Percentiles rank a stretch among this genome's conserved stretches.
Evolutionary conservation across 2,329 filamentous ascomycete species (phyloP).

Genomic region (Monilinia polystroma): DNA sequence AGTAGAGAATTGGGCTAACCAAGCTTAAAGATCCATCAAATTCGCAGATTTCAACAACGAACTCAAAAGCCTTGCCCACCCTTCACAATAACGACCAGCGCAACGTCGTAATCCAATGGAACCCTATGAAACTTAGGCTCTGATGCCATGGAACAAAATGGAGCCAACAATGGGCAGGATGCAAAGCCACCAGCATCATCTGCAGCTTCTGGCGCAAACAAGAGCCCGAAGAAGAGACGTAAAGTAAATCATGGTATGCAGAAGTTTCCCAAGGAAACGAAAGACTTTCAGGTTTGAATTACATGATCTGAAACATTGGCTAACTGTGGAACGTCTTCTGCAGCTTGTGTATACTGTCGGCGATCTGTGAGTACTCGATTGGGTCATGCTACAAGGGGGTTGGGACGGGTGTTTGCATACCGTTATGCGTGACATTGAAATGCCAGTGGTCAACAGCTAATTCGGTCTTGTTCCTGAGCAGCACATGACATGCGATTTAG

Average conservation of each 20-base stretch:
- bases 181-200: constrained; percentile 39
- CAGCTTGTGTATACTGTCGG: constrained; percentile 86
- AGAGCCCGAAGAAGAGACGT: constrained; percentile 78
- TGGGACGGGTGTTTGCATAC: constrained; percentile 34
- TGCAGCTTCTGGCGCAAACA: constrained; percentile 39
- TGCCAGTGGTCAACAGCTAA: constrained; percentile 40
- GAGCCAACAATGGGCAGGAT: constrained; percentile 39
- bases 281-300: constrained; percentile 29
- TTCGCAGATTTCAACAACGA: constrained; percentile 6
- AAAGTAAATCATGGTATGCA: constrained; percentile 84
- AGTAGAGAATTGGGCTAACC: constrained; percentile 26
- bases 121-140: constrained; percentile 38
- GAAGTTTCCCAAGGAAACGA: constrained; percentile 26
- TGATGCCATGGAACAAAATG: constrained; percentile 43
- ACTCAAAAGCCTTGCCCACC: constrained; percentile 20
- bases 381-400: constrained; percentile 33
- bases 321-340: constrained; percentile 44
- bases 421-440: constrained; percentile 39
- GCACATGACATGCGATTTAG: constrained; percentile 93
- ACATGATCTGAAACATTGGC: constrained; percentile 36
- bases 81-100: constrained; percentile 29
- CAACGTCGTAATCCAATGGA: constrained; percentile 40
- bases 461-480: constrained; percentile 45
- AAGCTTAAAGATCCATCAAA: constrained; percentile 19
- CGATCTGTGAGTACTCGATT: constrained; percentile 72